Conservation (phyloP, 1,284 basidiomycete species). For the Ceratorhiza oryzae-sativae region DNA sequence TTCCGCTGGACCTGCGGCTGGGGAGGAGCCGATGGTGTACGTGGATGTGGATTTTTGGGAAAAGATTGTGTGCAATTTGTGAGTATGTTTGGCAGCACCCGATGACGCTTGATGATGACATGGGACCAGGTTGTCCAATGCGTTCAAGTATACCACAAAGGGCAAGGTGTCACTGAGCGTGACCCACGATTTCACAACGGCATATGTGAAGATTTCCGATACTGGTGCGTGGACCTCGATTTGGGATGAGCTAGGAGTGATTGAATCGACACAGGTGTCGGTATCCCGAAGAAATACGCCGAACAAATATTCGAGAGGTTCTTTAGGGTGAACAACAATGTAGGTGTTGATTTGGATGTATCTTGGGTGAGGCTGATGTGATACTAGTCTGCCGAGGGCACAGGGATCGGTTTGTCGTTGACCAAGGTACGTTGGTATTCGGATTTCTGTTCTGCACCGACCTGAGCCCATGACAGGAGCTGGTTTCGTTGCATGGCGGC, state of each 20-base stretch:
- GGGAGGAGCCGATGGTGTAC: not conserved
- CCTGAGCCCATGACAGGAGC: slow-evolving; percentile 42
- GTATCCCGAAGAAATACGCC: slow-evolving; percentile 46
- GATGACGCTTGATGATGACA: not conserved
- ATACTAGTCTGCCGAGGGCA: slow-evolving; percentile 46
- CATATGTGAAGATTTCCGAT: slow-evolving; percentile 46
- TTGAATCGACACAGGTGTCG: slow-evolving; percentile 46
- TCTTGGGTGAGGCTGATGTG: not conserved
- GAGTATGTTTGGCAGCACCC: not conserved
- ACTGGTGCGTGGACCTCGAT: slow-evolving; percentile 44
- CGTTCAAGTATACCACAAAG: slow-evolving; percentile 48
- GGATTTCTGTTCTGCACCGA: not conserved
- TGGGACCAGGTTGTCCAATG: slow-evolving; percentile 46
- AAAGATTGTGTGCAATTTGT: slow-evolving; percentile 46
- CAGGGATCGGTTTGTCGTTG: slow-evolving; percentile 50
- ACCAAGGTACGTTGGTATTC: slow-evolving; percentile 42
- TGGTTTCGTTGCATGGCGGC: slow-evolving; percentile 49
- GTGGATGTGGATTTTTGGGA: slow-evolving; percentile 48
- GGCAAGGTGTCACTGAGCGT: slow-evolving; percentile 45
- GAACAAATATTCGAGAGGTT: slow-evolving; percentile 48
- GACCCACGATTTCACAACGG: slow-evolving; percentile 38
- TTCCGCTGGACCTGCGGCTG: slow-evolving; percentile 41
- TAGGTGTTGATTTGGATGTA: slow-evolving; percentile 19
- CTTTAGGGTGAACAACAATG: slow-evolving; percentile 45
- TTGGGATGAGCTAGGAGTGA: too few relatives aligned